phyloP scores from a whole-genome alignment of 2,329 filamentous ascomycete species.

The Fusarium tricinctum region DNA sequence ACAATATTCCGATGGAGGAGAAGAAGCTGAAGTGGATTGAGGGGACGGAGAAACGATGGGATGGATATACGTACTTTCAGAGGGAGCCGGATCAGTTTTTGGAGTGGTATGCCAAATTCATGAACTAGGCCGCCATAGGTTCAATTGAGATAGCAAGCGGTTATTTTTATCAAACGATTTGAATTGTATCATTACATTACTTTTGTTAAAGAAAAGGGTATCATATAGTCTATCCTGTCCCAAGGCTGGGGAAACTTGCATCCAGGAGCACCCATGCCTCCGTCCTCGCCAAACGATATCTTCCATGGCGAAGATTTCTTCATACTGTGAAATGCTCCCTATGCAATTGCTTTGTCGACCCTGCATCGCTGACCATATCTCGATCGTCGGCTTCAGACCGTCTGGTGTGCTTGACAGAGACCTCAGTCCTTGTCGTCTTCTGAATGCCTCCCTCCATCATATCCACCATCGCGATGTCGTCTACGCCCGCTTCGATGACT shows the following conservation, averaged over 20 bases:
- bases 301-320: not conserved
- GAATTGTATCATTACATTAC: not conserved
- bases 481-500: conserved; percentile 42
- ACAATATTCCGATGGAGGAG: conserved; percentile 25
- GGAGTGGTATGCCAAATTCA: conserved; percentile 32
- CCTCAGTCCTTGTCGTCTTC: conserved; percentile 48
- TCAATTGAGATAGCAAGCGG: not conserved
- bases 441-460: conserved; percentile 39
- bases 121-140: conserved; percentile 9
- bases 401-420: conserved; percentile 40
- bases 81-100: conserved; percentile 33
- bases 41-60: conserved; percentile 25
- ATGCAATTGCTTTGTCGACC: conserved; percentile 41
- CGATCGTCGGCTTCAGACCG: conserved; percentile 41
- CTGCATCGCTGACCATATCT: conserved; percentile 42
- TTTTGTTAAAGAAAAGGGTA: conserved; percentile 25
- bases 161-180: no score
- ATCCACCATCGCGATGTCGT: conserved; percentile 42
- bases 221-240: not conserved
- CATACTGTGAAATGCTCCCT: conserved; percentile 43
- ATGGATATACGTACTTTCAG: conserved; percentile 38
- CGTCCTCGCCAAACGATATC: no score
- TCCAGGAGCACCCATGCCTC: no score
- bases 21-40: conserved; percentile 37
- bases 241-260: no score